These are phyloP conservation scores for Spizellomyces punctatus DNA, from an alignment of 192 early-diverging fungal species.

Conservation along the genomic window DNA sequence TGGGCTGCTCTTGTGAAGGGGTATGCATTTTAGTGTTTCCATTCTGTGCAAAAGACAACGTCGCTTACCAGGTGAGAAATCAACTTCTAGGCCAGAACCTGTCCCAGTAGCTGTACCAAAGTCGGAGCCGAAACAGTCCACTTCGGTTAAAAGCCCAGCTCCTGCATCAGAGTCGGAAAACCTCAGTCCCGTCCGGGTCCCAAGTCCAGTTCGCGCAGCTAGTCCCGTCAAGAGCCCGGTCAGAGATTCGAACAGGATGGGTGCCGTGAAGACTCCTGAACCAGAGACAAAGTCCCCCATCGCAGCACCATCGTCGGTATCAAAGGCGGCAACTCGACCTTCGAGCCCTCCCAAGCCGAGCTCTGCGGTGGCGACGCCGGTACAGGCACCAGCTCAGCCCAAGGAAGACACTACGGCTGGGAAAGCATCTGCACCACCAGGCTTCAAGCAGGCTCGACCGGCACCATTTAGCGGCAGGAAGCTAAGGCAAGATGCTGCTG, in stretches of 20 bases:
- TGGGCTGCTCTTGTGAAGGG: conserved; percentile 68
- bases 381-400: background rate
- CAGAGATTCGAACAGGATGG: background rate
- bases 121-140: background rate
- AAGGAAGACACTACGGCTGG: conserved; percentile 5
- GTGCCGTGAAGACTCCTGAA: background rate
- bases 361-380: conserved; percentile 3
- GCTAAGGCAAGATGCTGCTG: conserved; percentile 85
- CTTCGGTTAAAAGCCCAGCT: background rate
- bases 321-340: conserved; percentile 16
- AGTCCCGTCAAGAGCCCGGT: conserved; percentile 25
- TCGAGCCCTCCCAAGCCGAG: conserved; percentile 27
- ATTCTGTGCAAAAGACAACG: too few species aligned
- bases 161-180: background rate
- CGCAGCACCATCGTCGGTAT: background rate
- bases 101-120: conserved; percentile 1
- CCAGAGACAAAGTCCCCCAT: background rate
- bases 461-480: conserved; percentile 53
- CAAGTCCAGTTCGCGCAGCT: conserved; percentile 27
- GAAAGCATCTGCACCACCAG: conserved; percentile 15
- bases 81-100: background rate
- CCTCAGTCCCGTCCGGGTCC: background rate
- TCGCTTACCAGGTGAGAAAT: too few species aligned
- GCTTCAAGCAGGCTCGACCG: conserved; percentile 44
- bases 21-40: conserved; percentile 37